Conservation (phyloP, 2,329 filamentous ascomycete genomes). For the Diaporthe australafricana region DNA sequence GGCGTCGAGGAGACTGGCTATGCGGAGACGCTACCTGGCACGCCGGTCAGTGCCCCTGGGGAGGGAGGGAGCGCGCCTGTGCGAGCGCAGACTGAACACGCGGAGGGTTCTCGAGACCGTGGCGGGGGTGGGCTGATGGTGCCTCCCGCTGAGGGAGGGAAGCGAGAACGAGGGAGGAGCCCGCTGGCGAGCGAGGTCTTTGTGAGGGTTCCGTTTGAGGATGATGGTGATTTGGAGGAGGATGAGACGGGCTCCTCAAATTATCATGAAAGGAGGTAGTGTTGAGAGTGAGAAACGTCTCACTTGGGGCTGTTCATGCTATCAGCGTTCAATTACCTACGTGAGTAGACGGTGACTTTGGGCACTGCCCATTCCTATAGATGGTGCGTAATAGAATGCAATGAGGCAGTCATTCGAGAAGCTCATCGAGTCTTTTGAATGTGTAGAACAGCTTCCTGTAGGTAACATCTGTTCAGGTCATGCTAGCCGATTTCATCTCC, state of each 20-base stretch:
- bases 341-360: not conserved
- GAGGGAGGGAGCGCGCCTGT: slow-evolving; percentile 2
- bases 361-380: too few relatives aligned
- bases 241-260: slow-evolving; percentile 7
- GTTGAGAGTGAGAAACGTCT: too few relatives aligned
- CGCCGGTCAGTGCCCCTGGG: slow-evolving; percentile 26
- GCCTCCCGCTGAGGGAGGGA: not conserved
- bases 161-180: slow-evolving; percentile 24
- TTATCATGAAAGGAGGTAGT: not conserved
- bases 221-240: slow-evolving; percentile 31
- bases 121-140: slow-evolving; percentile 16
- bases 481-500: too few relatives aligned
- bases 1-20: slow-evolving; percentile 31
- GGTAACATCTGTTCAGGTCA: too few relatives aligned
- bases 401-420: not conserved
- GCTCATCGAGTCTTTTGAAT: not conserved
- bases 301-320: not conserved
- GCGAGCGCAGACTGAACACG: too few relatives aligned
- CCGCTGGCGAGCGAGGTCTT: slow-evolving; percentile 27
- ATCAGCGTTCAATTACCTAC: not conserved
- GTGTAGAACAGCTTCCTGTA: not conserved
- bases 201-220: slow-evolving; percentile 32
- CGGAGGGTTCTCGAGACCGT: not conserved
- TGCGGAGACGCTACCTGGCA: slow-evolving; percentile 36
- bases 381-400: not conserved